These are phyloP conservation scores for Pseudogymnoascus sp. DNA, from an alignment of 2,329 filamentous ascomycete species.

Conservation along the genomic window DNA sequence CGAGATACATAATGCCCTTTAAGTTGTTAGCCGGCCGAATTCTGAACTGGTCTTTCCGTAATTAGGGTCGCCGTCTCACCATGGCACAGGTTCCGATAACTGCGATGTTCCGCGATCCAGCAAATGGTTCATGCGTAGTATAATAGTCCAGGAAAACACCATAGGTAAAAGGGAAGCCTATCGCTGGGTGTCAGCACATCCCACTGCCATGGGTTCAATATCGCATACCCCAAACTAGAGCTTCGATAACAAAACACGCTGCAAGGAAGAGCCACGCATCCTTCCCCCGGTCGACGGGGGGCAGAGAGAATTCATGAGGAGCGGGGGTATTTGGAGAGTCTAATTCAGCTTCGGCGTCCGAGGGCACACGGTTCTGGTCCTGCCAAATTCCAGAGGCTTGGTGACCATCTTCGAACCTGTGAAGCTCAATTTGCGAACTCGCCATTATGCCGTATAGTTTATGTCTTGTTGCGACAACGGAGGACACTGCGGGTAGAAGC, in stretches of 20 bases:
- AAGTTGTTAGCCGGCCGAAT: conserved; percentile 16
- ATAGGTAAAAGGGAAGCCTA: conserved; percentile 60
- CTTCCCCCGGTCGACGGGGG: conserved; percentile 29
- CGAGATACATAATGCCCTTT: conserved; percentile 47
- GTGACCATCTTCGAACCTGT: neutral
- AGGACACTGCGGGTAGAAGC: conserved; percentile 1
- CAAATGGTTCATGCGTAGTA: conserved; percentile 49
- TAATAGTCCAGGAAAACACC: conserved; percentile 68
- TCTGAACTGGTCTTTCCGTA: conserved; percentile 25
- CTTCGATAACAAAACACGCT: conserved; percentile 44
- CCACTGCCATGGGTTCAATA: neutral
- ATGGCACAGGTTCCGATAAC: conserved; percentile 49
- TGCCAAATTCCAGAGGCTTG: conserved; percentile 4
- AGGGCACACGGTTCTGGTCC: neutral
- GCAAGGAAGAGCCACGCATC: conserved; percentile 39
- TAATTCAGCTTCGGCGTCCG: neutral
- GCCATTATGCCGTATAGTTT: neutral
- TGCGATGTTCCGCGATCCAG: conserved; percentile 44
- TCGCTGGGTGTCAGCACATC: neutral
- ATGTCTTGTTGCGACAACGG: conserved; percentile 1
- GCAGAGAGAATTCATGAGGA: conserved; percentile 23
- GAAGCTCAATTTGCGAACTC: conserved; percentile 4
- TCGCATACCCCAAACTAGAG: conserved; percentile 43
- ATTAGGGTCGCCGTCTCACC: conserved; percentile 35
- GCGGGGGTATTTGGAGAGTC: neutral